phyloP scores from a whole-genome alignment of 306 rosid genomes.

The Cicer bijugum region DNA sequence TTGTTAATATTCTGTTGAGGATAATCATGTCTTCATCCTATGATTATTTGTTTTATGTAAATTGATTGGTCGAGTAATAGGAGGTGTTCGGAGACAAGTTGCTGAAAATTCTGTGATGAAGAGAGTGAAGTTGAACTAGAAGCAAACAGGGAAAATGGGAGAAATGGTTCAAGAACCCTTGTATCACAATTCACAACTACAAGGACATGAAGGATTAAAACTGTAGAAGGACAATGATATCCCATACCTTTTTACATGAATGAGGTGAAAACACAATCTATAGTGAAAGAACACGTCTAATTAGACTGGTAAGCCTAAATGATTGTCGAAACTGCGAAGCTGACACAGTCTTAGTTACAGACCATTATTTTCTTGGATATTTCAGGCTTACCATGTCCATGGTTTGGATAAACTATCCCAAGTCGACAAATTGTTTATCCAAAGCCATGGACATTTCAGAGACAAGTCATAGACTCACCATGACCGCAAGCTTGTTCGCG shows the following conservation, averaged over 20 bases:
- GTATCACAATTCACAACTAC: not conserved
- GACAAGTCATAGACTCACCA: too few species aligned
- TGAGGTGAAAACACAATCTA: not conserved
- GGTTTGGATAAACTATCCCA: not conserved
- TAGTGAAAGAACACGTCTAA: not conserved
- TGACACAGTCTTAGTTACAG: not conserved
- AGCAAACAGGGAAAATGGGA: not conserved
- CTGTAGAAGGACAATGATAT: not conserved
- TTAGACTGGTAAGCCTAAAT: not conserved
- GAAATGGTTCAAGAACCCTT: not conserved
- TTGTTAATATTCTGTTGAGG: conserved; percentile 38
- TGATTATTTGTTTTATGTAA: conserved; percentile 51
- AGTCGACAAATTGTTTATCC: too few species aligned
- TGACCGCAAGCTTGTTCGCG: too few species aligned
- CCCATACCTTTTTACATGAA: not conserved
- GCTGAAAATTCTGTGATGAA: conserved; percentile 15
- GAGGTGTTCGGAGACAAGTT: conserved; percentile 40
- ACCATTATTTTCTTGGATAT: not conserved
- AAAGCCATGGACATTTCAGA: too few species aligned
- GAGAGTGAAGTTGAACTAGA: conserved; percentile 8
- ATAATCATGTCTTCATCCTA: conserved; percentile 43
- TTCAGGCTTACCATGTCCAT: not conserved
- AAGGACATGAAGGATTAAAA: not conserved
- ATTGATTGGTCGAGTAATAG: conserved; percentile 52
- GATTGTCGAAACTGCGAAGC: not conserved